Evolutionary conservation across 306 rosid species (phyloP), one percentile per base, ranked within the genome.

Genomic region (Hippophae gyantsensis): DNA sequence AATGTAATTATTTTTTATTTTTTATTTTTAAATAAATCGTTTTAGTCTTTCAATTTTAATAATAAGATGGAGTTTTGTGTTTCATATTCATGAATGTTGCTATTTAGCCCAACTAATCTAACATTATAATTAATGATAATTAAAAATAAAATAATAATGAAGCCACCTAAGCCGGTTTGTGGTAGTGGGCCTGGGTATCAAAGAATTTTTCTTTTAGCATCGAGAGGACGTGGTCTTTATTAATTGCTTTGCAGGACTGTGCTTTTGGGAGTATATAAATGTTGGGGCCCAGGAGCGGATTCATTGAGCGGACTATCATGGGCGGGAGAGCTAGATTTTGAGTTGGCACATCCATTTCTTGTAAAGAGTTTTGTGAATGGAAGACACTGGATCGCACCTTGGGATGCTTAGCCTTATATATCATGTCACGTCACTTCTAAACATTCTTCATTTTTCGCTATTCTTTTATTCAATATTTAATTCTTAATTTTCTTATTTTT

Each of bases 311-410:
- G 89, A 10, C 70, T 78, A 0, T 63, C 90, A n/a, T 74, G 80
- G 80, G 95, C 86, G 2, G 44, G 64, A 12, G 97, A 86, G 74
- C 77, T 90, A 10, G 81, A 84, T 57, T 86, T 67, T 26, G 69
- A 82, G 5, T 13, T 78, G 5, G 97, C 95, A 2, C 95, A 90
- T 68, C 97, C 77, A 10, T 90, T 90, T 62, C 74, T 90, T 5
- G 76, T 52, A 0, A 84, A 90, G 78, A 90, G 97, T 58, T 90
- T 86, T 32, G 95, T 90, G 65, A 90, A 90, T 74, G 97, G 94
- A 2, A 82, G 90, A 54, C 97, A 86, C 74, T 90, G 95, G 97
- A 90, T 84, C 7, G 79, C 88, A 10, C 94, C 90, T 8, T 50
- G 72, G 14, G 95, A 86, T 66, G 90, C 90, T 42, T 90, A 86